Base-by-base conservation (phyloP, 2,329 filamentous ascomycete species). In the Celoporthe dispersa region DNA sequence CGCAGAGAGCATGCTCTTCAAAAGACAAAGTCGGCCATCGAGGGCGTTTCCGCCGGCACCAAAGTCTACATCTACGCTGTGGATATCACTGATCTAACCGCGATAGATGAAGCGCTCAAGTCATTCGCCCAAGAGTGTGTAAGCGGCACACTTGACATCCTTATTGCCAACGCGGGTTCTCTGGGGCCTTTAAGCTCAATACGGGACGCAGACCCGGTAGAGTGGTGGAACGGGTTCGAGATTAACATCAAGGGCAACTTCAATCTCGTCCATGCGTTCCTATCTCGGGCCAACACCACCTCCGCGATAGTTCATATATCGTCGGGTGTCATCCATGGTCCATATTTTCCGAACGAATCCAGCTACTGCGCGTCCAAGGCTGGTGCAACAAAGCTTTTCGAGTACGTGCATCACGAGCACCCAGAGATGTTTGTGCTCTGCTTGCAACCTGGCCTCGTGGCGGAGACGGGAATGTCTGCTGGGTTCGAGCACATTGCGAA, bases 361-460 rank as follows among this genome's bases (percentile, higher is more conserved):
- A 53, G 66, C 66, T 67, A 67, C 55, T 67, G 66, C 16, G 57
- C 39, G 28, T 67, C 57, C 5, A 67, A 67, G 28, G 57, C 66
- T 2, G 66, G 66, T 33, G 66, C 66, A 62, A 28, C n/a, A 6
- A 67, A 67, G 39, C 31, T 67, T 16, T 67, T 67, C 31, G 66
- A 67, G 25, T 67, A 67, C 33, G 66, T 67, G 31, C 66, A 67
- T 41, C 66, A 67, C n/a, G 57, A 67, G 9, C 37, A 63, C 33
- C 66, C 66, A 1, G 66, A 53, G 2, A 63, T 39, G 22, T 67
- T 67, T 28, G 57, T 63, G 31, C 41, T 67, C 22, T 63, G 55
- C 66, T 31, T 67, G 31, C 66, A 67, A 9, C 66, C 66, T 31
- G 66, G 66, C 16, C 57, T 67, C n/a, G 41, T 67, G 14, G 41